Conservation (phyloP, 768 basidiomycete species). For the Psilocybe subaeruginosa region DNA sequence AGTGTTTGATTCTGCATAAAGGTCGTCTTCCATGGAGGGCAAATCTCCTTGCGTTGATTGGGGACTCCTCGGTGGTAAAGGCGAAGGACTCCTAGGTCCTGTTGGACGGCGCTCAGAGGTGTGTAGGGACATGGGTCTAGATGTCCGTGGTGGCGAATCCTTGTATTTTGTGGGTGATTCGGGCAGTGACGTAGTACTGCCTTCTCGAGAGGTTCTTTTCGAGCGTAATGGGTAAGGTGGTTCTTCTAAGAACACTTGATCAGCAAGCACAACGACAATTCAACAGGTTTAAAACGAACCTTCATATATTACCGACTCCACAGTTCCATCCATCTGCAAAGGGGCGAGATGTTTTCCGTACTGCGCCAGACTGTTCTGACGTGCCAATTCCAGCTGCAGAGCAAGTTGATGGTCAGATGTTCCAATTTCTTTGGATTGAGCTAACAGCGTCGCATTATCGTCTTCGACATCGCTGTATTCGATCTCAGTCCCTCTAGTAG, state of each 20-base stretch:
- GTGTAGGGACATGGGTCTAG: slow-evolving; percentile 49
- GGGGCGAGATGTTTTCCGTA: slow-evolving; percentile 46
- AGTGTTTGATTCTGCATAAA: slow-evolving; percentile 41
- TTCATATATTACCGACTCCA: slow-evolving; percentile 79
- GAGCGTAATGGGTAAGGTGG: slow-evolving; percentile 59
- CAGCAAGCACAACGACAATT: slow-evolving; percentile 6
- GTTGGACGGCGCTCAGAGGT: slow-evolving; percentile 63
- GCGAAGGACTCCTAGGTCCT: slow-evolving; percentile 79
- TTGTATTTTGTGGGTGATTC: slow-evolving; percentile 41
- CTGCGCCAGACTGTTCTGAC: slow-evolving; percentile 83
- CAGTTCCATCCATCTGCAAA: slow-evolving; percentile 45
- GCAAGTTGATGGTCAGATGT: slow-evolving; percentile 78
- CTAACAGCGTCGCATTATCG: slow-evolving; percentile 41
- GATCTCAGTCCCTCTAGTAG: slow-evolving; percentile 42
- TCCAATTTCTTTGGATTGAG: slow-evolving; percentile 47
- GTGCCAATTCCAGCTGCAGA: slow-evolving; percentile 78
- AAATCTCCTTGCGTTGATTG: slow-evolving; percentile 31
- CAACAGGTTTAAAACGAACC: slow-evolving; percentile 43
- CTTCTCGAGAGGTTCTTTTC: slow-evolving; percentile 48
- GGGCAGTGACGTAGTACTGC: slow-evolving; percentile 46
- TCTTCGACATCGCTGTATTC: slow-evolving; percentile 51
- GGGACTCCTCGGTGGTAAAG: slow-evolving; percentile 54
- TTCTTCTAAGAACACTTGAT: slow-evolving; percentile 48
- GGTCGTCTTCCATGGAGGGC: slow-evolving; percentile 49
- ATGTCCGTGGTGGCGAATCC: slow-evolving; percentile 37